Evolutionary conservation across 345 rosid species (phyloP), one percentile per base, ranked within the genome.

Genomic region (Carallia pectinifolia): DNA sequence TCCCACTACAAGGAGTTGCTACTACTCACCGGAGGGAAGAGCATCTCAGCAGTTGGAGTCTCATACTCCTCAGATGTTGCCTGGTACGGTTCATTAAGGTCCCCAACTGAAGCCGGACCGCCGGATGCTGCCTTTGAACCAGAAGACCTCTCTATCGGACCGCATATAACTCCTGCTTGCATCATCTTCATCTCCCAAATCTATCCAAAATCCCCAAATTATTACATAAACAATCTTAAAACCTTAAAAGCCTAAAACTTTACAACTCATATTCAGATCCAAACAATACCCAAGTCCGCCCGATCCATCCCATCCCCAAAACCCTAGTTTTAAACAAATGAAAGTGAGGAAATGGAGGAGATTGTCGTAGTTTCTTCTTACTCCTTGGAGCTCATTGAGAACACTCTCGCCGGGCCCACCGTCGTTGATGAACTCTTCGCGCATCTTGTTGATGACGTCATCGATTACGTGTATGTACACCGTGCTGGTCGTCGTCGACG

Each of bases 111-210:
- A 54, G 92, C 82, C 58, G 81, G 80, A 48, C 83, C 90, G 38
- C 90, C 97, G 9, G 90, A 85, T 2, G 81, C 75, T 2, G 81
- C 74, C 87, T 83, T 92, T 30, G 81, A 72, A 44, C 74, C 86
- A 1, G 89, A 77, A 13, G 96, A 81, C 85, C 98, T 87, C 39
- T 89, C 97, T 17, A 85, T 85, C 2, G 92, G 91, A 61, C 89
- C 91, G 29, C 62, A 78, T 39, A 90, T 59, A 62, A 76, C 93
- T 56, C 91, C 89, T 23, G 99, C 98, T 78, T 89, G 94, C 88
- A 88, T 89, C 99, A 96, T 89, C 83, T 96, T 96, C 82, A 80
- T 66, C 78, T 90, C 99, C 99, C 99, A 96, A 58, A 90, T 81
- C 99, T 92, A 75, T 50, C 55, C 66, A 65, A 38, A 54, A 61